Base-by-base conservation (phyloP, 345 rosid species). In the Euphorbia tirucalli region DNA sequence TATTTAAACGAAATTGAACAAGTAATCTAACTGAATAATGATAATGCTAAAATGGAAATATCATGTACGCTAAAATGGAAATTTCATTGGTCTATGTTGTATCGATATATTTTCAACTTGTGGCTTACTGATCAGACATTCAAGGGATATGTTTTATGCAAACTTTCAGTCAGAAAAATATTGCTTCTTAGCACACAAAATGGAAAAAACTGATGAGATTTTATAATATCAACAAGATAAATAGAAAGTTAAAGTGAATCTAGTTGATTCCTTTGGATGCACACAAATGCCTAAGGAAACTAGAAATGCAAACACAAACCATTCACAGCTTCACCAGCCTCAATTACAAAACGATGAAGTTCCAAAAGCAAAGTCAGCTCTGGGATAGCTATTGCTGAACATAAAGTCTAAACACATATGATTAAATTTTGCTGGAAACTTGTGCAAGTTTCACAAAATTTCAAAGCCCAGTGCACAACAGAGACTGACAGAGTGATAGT, bases 191-290 rank as follows among this genome's bases (percentile, higher is more conserved):
- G 44, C 11, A 61, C 14, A 32, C 43, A 9, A 32, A 61, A 31
- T 28, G 37, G 19, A 0, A 15, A 32, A 27, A 28, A 6, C 5
- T 60, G 32, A 30, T 5, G 19, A 31, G 64, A 31, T 60, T 30
- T 15, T 60, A 58, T 7, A 27, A 14, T 27, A 58, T 28, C 2
- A 52, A 31, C 15, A 28, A 15, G 32, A 25, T 27, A 58, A 28
- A 61, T 28, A 59, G 32, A 59, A 57, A 11, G 63, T 25, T 39
- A n/a, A 41, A 7, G 52, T 46, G 25, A 11, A 27, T 43, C 7
- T 43, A 65, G 55, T 65, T 21, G 35, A 65, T n/a, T 65, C 68
- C 52, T 43, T 15, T 61, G n/a, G 24, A 61, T 61, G 65, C 44
- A 18, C 25, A 18, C 21, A 15, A 0, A 24, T 7, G 37, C 21